phyloP scores from a whole-genome alignment of 495 filamentous ascomycete species.

The Schizothecium vesticola region DNA sequence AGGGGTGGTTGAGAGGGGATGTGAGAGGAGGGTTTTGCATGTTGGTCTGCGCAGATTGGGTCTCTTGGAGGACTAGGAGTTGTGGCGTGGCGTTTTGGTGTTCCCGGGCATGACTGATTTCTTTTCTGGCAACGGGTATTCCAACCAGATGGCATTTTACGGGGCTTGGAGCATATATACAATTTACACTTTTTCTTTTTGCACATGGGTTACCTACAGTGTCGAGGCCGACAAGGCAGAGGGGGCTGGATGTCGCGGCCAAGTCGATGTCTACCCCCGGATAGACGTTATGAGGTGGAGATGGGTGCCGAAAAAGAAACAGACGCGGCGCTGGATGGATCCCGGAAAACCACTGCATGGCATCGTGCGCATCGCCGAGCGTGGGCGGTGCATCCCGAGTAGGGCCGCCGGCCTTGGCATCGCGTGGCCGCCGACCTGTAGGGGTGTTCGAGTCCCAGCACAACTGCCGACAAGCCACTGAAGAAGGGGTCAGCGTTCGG shows the following conservation, averaged over 20 bases:
- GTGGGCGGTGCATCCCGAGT: neutral
- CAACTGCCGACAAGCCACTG: neutral
- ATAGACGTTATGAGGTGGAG: neutral
- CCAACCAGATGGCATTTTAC: too few species aligned
- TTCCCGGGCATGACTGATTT: neutral
- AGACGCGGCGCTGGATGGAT: too few species aligned
- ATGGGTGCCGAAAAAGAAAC: neutral
- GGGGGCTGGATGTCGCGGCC: too few species aligned
- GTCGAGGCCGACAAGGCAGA: too few species aligned
- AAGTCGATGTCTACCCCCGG: too few species aligned
- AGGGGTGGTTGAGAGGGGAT: neutral
- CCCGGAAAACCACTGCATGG: neutral
- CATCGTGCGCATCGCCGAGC: neutral
- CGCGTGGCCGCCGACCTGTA: neutral
- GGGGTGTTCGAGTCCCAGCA: neutral
- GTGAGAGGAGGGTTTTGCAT: neutral
- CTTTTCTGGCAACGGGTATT: neutral
- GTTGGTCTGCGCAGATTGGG: neutral
- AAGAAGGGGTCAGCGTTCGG: neutral
- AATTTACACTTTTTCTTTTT: neutral
- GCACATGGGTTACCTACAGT: too few species aligned
- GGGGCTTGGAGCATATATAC: neutral
- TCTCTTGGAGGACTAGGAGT: too few species aligned
- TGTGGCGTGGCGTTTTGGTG: neutral
- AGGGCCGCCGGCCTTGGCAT: neutral